Evolutionary conservation across 257 asterid genomes (phyloP).

Genomic region (Catharanthus roseus): DNA sequence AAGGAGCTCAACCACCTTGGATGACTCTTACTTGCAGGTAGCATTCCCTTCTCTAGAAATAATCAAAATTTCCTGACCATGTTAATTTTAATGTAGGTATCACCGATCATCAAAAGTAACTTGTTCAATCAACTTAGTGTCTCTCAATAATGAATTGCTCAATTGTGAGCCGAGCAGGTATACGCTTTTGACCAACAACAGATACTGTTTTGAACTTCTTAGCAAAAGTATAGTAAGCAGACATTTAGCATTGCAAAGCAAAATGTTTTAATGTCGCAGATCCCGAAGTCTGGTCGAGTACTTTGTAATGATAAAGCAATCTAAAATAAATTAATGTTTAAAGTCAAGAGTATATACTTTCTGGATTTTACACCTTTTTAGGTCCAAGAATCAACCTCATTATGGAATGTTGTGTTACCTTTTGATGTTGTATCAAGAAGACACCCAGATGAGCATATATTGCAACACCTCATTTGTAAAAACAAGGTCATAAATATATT

Average conservation of each 20-base stretch:
- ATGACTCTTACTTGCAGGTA: neutral
- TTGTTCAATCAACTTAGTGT: neutral
- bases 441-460: neutral
- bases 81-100: neutral
- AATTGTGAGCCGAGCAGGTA: neutral
- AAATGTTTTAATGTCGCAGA: neutral
- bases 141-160: neutral
- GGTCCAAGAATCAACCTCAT: neutral
- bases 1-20: neutral
- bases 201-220: neutral
- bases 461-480: neutral
- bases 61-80: slow-evolving; percentile 1
- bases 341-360: no score
- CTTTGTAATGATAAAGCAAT: neutral
- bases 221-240: neutral
- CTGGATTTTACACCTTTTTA: no score
- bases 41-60: neutral
- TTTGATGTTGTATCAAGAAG: neutral
- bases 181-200: neutral
- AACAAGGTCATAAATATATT: neutral
- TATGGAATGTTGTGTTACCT: neutral
- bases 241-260: neutral
- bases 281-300: neutral
- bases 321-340: neutral
- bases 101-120: neutral